These are phyloP conservation scores for Eremomyces bilateralis DNA, from an alignment of 495 filamentous ascomycete genomes.

Conservation along the genomic window DNA sequence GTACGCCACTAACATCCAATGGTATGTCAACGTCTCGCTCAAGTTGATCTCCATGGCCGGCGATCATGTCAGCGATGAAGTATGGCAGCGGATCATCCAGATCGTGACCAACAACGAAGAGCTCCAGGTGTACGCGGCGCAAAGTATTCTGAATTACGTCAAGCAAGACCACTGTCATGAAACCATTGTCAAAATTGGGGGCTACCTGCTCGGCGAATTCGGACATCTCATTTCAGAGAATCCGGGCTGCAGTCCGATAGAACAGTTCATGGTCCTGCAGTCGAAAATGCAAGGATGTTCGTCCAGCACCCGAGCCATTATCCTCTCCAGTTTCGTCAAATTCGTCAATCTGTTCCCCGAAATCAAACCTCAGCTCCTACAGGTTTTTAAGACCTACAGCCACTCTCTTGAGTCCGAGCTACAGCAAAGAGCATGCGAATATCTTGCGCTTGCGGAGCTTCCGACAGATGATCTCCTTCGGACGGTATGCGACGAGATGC, in stretches of 20 bases:
- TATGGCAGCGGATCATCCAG: conserved; percentile 97
- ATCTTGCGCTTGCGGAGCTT: conserved; percentile 65
- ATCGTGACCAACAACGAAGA: conserved; percentile 99
- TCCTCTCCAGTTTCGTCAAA: conserved; percentile 87
- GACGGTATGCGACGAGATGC: conserved; percentile 98
- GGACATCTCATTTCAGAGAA: conserved; percentile 96
- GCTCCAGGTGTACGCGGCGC: conserved; percentile 86
- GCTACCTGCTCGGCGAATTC: conserved; percentile 89
- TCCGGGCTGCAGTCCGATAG: conserved; percentile 81
- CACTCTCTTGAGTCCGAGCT: conserved; percentile 88
- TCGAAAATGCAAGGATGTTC: conserved; percentile 77
- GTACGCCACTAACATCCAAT: conserved; percentile 93
- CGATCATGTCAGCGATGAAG: conserved; percentile 97
- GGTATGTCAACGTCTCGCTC: conserved; percentile 97
- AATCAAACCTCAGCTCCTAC: conserved; percentile 85
- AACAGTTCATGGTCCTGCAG: conserved; percentile 88
- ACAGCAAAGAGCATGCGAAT: conserved; percentile 93
- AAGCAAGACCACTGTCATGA: conserved; percentile 89
- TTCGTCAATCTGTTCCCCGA: conserved; percentile 98
- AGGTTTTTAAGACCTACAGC: conserved; percentile 79
- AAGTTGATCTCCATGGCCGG: conserved; percentile 90
- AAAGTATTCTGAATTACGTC: conserved; percentile 72
- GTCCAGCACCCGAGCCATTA: conserved; percentile 74
- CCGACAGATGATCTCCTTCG: conserved; percentile 81
- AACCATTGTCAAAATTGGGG: conserved; percentile 91